Base-by-base conservation (phyloP, 2,329 filamentous ascomycete species). In the Ophiostoma angusticollis region DNA sequence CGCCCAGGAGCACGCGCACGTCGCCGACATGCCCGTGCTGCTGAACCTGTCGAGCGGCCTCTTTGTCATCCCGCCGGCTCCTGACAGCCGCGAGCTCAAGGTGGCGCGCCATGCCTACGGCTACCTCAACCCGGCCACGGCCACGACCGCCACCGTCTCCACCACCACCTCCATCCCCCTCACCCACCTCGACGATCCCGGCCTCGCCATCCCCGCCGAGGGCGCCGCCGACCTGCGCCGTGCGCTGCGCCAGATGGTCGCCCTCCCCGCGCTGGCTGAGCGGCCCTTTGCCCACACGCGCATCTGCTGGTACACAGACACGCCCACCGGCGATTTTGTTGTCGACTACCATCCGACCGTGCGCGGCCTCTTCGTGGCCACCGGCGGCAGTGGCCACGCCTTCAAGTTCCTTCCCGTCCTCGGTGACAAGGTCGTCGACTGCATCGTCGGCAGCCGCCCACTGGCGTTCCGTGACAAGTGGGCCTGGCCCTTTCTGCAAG, bases 231-330 rank as follows among this genome's bases (percentile, higher is more conserved):
- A 72, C 18, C 71, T 84, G 47, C 72, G 80, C 18, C 57, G 60
- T 2, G 80, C 71, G 2, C 59, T 87, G 19, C 62, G 58, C 11
- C 65, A 74, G 43, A 68, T 82, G 49, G 62, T 83, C 5, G 76
- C 80, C 1, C 52, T 66, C 44, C 59, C 59, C 6, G 63, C 64
- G 9, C 63, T 83, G 14, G 65, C 64, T 35, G 63, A 68, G 18
- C 64, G 80, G 19, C 70, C 73, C 2, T 84, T 82, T 60, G 59
- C 60, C 42, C 62, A 64, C 38, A 79, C 74, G 2, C 65, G 78
- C 18, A 59, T 84, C 38, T 85, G 80, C 60, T 85, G 80, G 80
- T 85, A 85, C 54, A 75, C 74, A 5, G 80, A 85, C 59, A 85
- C 80, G 49, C 67, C 73, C 7, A 74, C 72, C 14, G 80, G 73